Evolutionary conservation across 805 yeast species (phyloP).

Genomic region (Starmera pachycereana): DNA sequence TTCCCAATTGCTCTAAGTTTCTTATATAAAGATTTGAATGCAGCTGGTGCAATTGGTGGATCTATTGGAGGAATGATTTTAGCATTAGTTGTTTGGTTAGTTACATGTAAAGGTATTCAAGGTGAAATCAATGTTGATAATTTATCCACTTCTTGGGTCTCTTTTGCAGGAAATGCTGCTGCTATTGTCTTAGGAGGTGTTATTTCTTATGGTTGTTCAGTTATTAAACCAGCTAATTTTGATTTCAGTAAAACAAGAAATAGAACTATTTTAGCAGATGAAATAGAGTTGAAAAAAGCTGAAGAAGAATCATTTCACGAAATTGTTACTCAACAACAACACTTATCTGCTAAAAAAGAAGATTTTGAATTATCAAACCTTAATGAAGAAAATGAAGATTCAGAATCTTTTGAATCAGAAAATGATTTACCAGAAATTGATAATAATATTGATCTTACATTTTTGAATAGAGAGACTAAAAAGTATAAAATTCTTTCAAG

Average conservation of each 20-base stretch:
- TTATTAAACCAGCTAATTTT: conserved; percentile 30
- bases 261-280: conserved; percentile 19
- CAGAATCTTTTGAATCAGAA: neutral
- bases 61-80: conserved; percentile 26
- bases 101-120: conserved; percentile 23
- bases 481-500: conserved; percentile 18
- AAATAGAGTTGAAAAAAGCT: neutral
- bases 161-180: conserved; percentile 30
- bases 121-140: conserved; percentile 27
- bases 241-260: conserved; percentile 26
- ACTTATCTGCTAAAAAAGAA: neutral
- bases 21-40: conserved; percentile 28
- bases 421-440: conserved; percentile 15
- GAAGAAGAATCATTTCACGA: conserved; percentile 1
- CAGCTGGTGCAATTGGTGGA: conserved; percentile 28
- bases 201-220: conserved; percentile 21
- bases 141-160: conserved; percentile 27
- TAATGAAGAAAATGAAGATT: conserved; percentile 1
- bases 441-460: conserved; percentile 16
- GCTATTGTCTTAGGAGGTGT: conserved; percentile 29
- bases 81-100: conserved; percentile 29
- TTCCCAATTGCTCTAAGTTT: conserved; percentile 28
- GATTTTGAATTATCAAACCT: neutral
- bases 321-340: conserved; percentile 1
- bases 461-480: conserved; percentile 22